Base-by-base conservation (phyloP, 768 basidiomycete species). In the Lactifluus pinguis region DNA sequence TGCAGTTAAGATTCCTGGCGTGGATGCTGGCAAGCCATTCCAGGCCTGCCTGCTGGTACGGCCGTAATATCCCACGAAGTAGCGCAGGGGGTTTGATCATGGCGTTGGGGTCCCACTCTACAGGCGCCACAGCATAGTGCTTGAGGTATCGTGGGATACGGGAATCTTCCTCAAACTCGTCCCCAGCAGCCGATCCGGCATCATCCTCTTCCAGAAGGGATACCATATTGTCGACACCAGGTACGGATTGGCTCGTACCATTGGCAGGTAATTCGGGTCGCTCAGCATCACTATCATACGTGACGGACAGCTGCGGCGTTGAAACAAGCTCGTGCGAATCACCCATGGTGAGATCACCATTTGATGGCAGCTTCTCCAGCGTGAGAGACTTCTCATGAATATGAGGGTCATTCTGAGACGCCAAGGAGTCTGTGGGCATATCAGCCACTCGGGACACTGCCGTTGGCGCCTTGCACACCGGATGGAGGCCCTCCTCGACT, bases 1-100 rank as follows among this genome's bases (percentile, higher is more conserved):
- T 92, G 0, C 89, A 89, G 65, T 92, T 92, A 47, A 89, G 67
- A 65, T 85, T 84, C 65, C 91, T 91, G 42, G 77, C 76, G 70
- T 95, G 92, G 58, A 95, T 76, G 68, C 85, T 89, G 6, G 92
- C 87, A 47, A 97, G 83, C 95, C 95, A 98, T 70, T 98, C 93
- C 53, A 97, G 74, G 0, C 95, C 95, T 4, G 89, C 80, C 52
- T 95, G 85, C 69, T 99, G 95, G 69, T 98, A 99, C 9, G 93
- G 93, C 17, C 94, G 85, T 49, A 99, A 76, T 42, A 82, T 81
- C 1, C 94, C 95, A 4, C 95, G 90, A 3, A 97, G 80, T 36
- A 99, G 77, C 7, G 89, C 74, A 6, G 86, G 84, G 0, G 88
- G 77, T 42, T 76, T 81, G 49, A 91, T 74, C 68, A 80, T 82